phyloP scores from a whole-genome alignment of 2,329 filamentous ascomycete genomes.

The Neodidymelliopsis sp. region DNA sequence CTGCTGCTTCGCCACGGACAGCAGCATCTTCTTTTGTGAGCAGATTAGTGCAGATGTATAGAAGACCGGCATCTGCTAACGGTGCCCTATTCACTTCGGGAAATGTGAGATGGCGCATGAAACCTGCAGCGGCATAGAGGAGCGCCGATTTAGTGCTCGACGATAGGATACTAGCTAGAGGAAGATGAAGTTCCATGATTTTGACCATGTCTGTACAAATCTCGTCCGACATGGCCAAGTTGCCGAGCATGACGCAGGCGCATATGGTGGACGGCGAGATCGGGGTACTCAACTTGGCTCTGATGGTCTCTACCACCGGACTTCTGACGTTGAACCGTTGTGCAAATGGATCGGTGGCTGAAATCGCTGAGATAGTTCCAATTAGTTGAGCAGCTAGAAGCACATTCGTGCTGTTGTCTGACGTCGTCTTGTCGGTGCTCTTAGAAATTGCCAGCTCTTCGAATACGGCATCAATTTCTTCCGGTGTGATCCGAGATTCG shows the following conservation, averaged over 20 bases:
- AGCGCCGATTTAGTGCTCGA: slow-evolving; percentile 38
- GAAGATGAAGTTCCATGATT: slow-evolving; percentile 40
- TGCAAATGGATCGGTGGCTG: slow-evolving; percentile 45
- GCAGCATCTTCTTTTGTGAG: slow-evolving; percentile 39
- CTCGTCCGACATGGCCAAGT: slow-evolving; percentile 47
- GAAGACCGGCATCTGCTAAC: slow-evolving; percentile 42
- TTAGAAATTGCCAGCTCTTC: slow-evolving; percentile 37
- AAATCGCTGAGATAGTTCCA: slow-evolving; percentile 42
- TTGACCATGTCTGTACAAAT: slow-evolving; percentile 46
- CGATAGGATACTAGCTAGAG: slow-evolving; percentile 39
- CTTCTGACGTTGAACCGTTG: slow-evolving; percentile 34
- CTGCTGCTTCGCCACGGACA: slow-evolving; percentile 46
- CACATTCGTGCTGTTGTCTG: slow-evolving; percentile 34
- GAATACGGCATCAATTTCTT: slow-evolving; percentile 39
- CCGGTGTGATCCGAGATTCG: slow-evolving; percentile 36
- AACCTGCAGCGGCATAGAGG: slow-evolving; percentile 47
- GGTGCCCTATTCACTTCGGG: slow-evolving; percentile 41
- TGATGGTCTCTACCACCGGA: slow-evolving; percentile 37
- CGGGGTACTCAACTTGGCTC: slow-evolving; percentile 32
- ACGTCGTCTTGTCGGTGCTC: slow-evolving; percentile 28
- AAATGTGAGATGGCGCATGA: slow-evolving; percentile 48
- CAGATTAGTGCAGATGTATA: slow-evolving; percentile 40
- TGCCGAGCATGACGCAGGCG: slow-evolving; percentile 49
- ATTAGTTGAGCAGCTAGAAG: slow-evolving; percentile 43
- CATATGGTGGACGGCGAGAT: slow-evolving; percentile 41